Evolutionary conservation across 257 asterid species (phyloP).

Genomic region (Solanum pennellii): DNA sequence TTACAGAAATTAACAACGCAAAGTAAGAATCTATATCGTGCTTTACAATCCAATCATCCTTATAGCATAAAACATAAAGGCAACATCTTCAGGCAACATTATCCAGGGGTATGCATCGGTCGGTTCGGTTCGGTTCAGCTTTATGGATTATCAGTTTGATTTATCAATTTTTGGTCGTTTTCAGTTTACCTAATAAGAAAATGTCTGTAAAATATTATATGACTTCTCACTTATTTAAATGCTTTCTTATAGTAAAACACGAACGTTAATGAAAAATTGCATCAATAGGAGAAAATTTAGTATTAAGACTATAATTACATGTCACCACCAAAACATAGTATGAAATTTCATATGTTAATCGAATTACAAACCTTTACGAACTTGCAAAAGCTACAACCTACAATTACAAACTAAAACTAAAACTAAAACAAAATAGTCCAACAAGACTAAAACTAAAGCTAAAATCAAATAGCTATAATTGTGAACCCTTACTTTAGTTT

Average conservation of each 20-base stretch:
- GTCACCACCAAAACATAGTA: neutral
- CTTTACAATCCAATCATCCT: neutral
- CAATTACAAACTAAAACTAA: neutral
- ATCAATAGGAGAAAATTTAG: neutral
- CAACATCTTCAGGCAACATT: neutral
- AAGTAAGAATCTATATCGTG: neutral
- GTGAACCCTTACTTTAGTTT: neutral
- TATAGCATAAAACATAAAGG: neutral
- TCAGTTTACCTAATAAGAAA: neutral
- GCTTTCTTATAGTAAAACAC: neutral
- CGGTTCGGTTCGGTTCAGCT: neutral
- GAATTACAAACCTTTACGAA: neutral
- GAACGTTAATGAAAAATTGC: neutral
- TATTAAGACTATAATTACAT: neutral
- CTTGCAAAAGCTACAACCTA: neutral
- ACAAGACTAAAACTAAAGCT: neutral
- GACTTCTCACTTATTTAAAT: neutral
- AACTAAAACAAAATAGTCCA: neutral
- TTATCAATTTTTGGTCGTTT: neutral
- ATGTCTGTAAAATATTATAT: neutral
- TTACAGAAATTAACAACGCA: neutral
- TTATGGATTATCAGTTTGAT: neutral
- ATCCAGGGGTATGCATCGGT: neutral
- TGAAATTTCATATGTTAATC: neutral
- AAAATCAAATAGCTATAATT: neutral